Base-by-base conservation (phyloP, 2,329 filamentous ascomycete genomes). In the Talaromyces funiculosus region DNA sequence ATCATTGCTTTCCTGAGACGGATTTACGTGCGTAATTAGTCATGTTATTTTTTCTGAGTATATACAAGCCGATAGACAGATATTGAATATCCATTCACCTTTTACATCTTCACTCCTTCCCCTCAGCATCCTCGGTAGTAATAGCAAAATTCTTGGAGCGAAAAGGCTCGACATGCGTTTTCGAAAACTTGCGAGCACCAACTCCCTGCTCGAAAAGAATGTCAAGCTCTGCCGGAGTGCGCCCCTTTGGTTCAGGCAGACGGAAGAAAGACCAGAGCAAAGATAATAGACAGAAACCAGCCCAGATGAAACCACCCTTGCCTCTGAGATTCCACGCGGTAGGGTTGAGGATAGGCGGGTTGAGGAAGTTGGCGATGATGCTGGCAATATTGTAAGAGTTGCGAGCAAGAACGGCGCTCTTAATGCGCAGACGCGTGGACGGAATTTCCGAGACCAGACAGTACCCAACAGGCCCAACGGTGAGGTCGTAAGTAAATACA, bases 381-480 rank as follows among this genome's bases (percentile, higher is more conserved):
- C 77, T 76, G 10, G 71, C 67, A 4, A 82, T 70, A 62, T 85
- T 81, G 68, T 83, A 84, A 12, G 77, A 67, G 53, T 74, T 78
- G 16, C 82, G 77, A 0, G 81, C 81, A 22, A 85, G 70, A 8
- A 80, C 81, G 12, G 84, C 80, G 1, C 82, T 83, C 72, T 84
- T 81, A n/a, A 79, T 75, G 58, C 82, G 80, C 31, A 85, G 77
- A 8, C 82, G 77, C 0, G 80, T 80, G 0, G 82, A 83, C 0
- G 81, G 82, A 3, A 81, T 75, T 64, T 85, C 83, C 0, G 82
- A 78, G 10, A 83, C 73, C 38, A 84, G 71, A 0, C 78, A 77
- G 68, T 83, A 85, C 4, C 79, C 79, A 7, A 83, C 77, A 0
- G 82, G 82, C 0, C 83, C 84, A 12, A 84, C 77, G 1, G 81